These are phyloP conservation scores for Sclerotinia borealis DNA, from an alignment of 2,329 filamentous ascomycete species.

Conservation along the genomic window DNA sequence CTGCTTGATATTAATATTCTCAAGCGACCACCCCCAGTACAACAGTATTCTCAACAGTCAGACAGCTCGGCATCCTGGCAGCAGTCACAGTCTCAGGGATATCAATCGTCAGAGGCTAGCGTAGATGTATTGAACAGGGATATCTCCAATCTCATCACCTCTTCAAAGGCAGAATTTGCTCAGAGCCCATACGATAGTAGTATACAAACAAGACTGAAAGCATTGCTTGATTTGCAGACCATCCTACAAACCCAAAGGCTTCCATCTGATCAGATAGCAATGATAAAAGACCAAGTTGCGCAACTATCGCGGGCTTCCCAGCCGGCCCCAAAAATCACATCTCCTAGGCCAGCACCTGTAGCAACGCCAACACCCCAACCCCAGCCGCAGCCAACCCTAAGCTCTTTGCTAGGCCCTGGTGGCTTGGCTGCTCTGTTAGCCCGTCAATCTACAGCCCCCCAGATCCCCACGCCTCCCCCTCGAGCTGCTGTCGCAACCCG, in stretches of 20 bases:
- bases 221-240: conserved; percentile 77
- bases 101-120: conserved; percentile 44
- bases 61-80: conserved; percentile 34
- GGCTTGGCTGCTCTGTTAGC: conserved; percentile 50
- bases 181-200: conserved; percentile 69
- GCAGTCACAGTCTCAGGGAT: conserved; percentile 28
- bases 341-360: conserved; percentile 32
- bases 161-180: conserved; percentile 67
- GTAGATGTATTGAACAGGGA: conserved; percentile 75
- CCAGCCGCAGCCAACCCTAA: conserved; percentile 40
- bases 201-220: conserved; percentile 74
- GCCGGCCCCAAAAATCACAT: conserved; percentile 31
- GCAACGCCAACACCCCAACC: conserved; percentile 22
- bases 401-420: conserved; percentile 44
- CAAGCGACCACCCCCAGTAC: conserved; percentile 17
- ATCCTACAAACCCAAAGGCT: conserved; percentile 73
- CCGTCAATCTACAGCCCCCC: conserved; percentile 46
- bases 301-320: conserved; percentile 46
- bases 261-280: conserved; percentile 72
- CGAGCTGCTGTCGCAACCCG: conserved; percentile 38
- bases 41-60: conserved; percentile 13
- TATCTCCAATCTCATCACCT: conserved; percentile 70
- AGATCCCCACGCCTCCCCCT: conserved; percentile 41
- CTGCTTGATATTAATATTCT: conserved; percentile 15
- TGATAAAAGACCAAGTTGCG: conserved; percentile 79